Base-by-base conservation (phyloP, 176 grass and related monocot genomes). In the Thalia dealbata region DNA sequence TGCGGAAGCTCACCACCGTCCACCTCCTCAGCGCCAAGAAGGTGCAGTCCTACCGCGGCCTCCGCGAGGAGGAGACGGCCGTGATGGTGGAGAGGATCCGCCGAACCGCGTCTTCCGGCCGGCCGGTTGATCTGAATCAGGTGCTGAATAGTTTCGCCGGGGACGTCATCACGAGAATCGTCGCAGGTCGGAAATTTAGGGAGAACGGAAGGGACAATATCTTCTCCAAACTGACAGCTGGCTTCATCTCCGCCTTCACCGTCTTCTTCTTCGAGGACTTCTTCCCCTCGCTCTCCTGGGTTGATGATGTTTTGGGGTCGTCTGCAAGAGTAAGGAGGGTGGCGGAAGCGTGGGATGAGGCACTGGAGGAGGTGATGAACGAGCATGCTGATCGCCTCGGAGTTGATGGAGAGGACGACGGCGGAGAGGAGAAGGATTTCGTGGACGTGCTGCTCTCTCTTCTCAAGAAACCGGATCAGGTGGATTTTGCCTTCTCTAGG, bases 201-300 rank as follows among this genome's bases (percentile, higher is more conserved):
- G 73, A 74, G 19, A 58, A 66, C 0, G 70, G 62, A 19, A 75
- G 58, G 29, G 45, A 75, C 27, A 44, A 67, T 24, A 51, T 73
- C 25, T 43, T 81, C 71, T 25, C 50, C 50, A 44, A 64, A 3
- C 63, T 75, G 0, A 35, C 74, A 21, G 23, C 65, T 2, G 79
- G 52, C 32, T 52, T 32, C 60, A 52, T 51, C 48, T 29, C 50
- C 15, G 55, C 72, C 27, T 41, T 81, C 9, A 41, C 35, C 24
- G 66, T 35, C 18, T 75, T 81, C 79, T 74, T 64, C 66, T 59
- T 71, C 0, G 79, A 81, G 48, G 79, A 81, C 59, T 75, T 52
- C 71, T 81, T 81, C 21, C 79, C 79, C 27, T 81, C 79, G 35
- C 60, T 68, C 23, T 52, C 52, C 0, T 81, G 70, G 71, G 7